Percentiles rank a stretch among this genome's conserved stretches.
phyloP scores from a whole-genome alignment of 73 alveolate species.

The Tetrahymena thermophila region DNA sequence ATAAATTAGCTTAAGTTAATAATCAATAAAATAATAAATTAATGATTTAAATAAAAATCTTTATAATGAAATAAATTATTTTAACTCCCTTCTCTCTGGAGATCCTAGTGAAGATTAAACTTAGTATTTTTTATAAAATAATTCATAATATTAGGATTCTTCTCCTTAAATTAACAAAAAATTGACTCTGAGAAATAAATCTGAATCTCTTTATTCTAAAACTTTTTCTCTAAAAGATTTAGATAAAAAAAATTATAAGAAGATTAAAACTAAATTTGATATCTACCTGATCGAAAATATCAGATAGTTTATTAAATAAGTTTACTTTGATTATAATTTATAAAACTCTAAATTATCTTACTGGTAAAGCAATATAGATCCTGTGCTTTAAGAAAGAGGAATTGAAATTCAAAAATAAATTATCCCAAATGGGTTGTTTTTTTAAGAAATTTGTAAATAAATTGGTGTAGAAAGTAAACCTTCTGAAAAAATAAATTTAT shows the following conservation, averaged over 20 bases:
- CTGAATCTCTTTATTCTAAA: background rate
- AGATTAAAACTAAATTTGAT: background rate
- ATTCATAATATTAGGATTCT: background rate
- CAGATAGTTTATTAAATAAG: background rate
- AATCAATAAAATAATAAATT: too few relatives aligned
- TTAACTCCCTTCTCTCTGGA: background rate
- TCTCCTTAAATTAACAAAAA: background rate
- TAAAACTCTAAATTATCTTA: background rate
- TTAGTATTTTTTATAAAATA: background rate
- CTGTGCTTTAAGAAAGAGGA: background rate
- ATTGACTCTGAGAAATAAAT: background rate
- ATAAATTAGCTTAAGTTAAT: too few relatives aligned
- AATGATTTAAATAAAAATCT: too few relatives aligned
- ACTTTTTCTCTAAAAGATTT: background rate
- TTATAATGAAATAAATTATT: background rate
- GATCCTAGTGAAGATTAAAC: background rate
- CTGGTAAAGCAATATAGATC: background rate
- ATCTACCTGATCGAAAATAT: background rate
- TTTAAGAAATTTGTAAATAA: background rate
- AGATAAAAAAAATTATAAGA: background rate
- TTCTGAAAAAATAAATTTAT: background rate
- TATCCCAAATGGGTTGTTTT: background rate
- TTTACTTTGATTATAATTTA: background rate
- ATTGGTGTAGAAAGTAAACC: background rate
- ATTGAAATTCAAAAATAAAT: background rate